A percentile compares a stretch with the other conserved stretches of the same genome.
phyloP scores from a whole-genome alignment of 1,284 basidiomycete species.

The Rhodotorula sp. region DNA sequence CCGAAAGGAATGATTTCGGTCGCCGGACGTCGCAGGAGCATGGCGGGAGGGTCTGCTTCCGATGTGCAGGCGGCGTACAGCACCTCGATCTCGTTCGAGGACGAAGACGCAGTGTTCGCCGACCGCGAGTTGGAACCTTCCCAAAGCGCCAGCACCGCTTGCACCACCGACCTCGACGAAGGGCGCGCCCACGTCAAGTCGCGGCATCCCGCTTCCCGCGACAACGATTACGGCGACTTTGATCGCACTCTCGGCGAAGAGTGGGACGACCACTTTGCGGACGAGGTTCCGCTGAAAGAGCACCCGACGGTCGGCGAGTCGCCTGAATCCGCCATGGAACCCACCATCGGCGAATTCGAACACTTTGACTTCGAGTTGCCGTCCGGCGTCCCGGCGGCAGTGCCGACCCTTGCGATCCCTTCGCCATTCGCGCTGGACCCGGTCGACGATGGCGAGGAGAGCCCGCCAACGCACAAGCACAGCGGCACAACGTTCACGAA shows the following conservation, averaged over 20 bases:
- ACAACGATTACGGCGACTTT: background rate
- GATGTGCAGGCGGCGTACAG: conserved; percentile 2
- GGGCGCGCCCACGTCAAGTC: background rate
- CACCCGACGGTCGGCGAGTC: background rate
- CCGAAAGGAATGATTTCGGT: conserved; percentile 12
- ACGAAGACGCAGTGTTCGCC: conserved; percentile 38
- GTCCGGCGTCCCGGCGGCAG: background rate
- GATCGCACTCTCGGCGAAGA: conserved; percentile 15
- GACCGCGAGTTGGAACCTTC: conserved; percentile 6
- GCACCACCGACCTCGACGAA: conserved; percentile 30
- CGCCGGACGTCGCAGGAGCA: background rate
- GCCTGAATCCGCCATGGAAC: background rate
- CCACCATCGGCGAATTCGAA: conserved; percentile 33
- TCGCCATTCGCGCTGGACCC: conserved; percentile 16
- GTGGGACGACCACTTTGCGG: conserved; percentile 15
- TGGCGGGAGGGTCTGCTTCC: no score
- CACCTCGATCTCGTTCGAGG: conserved; percentile 37
- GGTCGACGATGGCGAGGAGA: background rate
- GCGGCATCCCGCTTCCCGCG: background rate
- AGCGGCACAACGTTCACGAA: no score
- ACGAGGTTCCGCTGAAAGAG: background rate
- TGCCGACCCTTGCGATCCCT: background rate
- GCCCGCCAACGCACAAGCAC: background rate
- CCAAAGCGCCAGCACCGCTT: conserved; percentile 23
- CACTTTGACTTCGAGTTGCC: conserved; percentile 17